Base-by-base conservation (phyloP, 306 rosid species). In the Oemleria cerasiformis region DNA sequence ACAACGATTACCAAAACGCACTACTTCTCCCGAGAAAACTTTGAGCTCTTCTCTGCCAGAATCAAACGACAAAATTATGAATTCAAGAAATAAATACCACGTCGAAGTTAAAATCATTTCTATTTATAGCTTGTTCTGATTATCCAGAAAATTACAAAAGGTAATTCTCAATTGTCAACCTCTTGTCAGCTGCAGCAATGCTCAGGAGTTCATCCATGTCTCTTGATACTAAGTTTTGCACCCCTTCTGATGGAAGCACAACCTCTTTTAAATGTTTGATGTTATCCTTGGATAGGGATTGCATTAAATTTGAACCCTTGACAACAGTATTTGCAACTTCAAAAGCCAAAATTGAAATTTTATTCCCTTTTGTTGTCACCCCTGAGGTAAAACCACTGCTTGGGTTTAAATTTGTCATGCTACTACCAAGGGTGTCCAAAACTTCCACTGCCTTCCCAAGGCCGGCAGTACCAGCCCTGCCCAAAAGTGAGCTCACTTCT, bases 381-480 rank as follows among this genome's bases (percentile, higher is more conserved):
- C 97, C 97, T 7, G 97, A 86, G 47, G 90, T 95, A 85, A 95
- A 95, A 71, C 93, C 92, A 77, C 92, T 80, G 63, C 80, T 84
- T 63, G 85, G 84, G 80, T 91, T 89, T 83, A 95, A 86, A 84
- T 74, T 90, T 61, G 97, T 89, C 92, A 95, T 87, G 76, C 99
- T 95, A 81, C 99, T 95, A 34, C 96, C 97, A 83, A 95, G 88
- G 23, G 97, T 95, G 83, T 95, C 97, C 90, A 95, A 84, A 75
- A 95, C 99, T 40, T 95, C 99, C 53, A 92, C 99, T 30, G 99
- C 99, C 85, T 95, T 95, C 78, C 99, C 99, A 69, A 95, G 86
- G 83, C 99, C 96, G 45, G 79, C 97, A 62, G 96, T 95, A 81
- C 99, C 96, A 73, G 99, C 99, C 84, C 93, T 84, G 44, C 97